Conservation (phyloP, 768 basidiomycete genomes). For the Tylopilus subfusipes region DNA sequence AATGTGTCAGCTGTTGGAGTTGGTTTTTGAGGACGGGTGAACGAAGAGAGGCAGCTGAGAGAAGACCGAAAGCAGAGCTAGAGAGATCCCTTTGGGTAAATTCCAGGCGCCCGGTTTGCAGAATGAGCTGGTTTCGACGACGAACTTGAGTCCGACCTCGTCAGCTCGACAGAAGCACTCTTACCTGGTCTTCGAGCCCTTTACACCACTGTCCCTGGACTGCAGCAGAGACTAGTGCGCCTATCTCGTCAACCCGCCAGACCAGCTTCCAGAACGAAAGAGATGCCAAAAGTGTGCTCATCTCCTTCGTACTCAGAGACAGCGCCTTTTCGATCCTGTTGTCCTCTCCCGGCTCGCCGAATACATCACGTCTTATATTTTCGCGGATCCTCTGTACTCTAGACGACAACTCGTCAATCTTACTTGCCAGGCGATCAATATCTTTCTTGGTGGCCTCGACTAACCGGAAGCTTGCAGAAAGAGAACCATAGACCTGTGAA, state of each 20-base stretch:
- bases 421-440: slow-evolving; percentile 34
- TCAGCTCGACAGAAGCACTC: neutral
- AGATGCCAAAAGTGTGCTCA: slow-evolving; percentile 30
- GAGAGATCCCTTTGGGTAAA: slow-evolving; percentile 44
- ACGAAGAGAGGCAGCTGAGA: slow-evolving; percentile 36
- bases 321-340: slow-evolving; percentile 28
- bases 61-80: slow-evolving; percentile 38
- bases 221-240: slow-evolving; percentile 30
- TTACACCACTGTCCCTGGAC: slow-evolving; percentile 38
- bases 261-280: slow-evolving; percentile 39
- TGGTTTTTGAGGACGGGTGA: slow-evolving; percentile 59
- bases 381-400: slow-evolving; percentile 39
- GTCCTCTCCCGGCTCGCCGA: slow-evolving; percentile 31
- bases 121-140: slow-evolving; percentile 45
- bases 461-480: slow-evolving; percentile 35
- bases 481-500: slow-evolving; percentile 37
- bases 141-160: neutral
- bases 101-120: slow-evolving; percentile 59
- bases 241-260: slow-evolving; percentile 41
- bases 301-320: slow-evolving; percentile 26
- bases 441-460: slow-evolving; percentile 32
- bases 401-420: slow-evolving; percentile 36
- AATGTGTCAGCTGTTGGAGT: slow-evolving; percentile 49
- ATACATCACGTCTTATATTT: slow-evolving; percentile 35
- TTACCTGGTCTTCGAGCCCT: slow-evolving; percentile 51